These are phyloP conservation scores for Ligustrum vulgare DNA, from an alignment of 257 asterid species.

Conservation along the genomic window DNA sequence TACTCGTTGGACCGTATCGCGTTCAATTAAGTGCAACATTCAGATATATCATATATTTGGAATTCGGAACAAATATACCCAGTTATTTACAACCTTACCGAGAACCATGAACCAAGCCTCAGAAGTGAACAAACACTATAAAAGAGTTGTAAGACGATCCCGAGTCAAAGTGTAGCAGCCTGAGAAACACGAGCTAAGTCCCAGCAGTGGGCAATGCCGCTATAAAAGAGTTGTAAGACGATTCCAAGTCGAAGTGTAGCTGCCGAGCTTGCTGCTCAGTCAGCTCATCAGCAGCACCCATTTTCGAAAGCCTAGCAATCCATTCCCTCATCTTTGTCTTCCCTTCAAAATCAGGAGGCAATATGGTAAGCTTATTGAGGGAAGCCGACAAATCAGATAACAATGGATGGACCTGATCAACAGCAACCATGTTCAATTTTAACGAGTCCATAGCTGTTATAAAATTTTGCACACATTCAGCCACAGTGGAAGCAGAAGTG, in stretches of 20 bases:
- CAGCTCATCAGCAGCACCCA: slow-evolving; percentile 95
- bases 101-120: neutral
- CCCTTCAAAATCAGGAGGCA: slow-evolving; percentile 92
- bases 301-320: slow-evolving; percentile 76
- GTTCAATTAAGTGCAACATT: neutral
- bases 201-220: slow-evolving; percentile 87
- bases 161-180: too few relatives aligned
- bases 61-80: slow-evolving; percentile 14
- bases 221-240: slow-evolving; percentile 92
- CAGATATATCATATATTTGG: slow-evolving; percentile 3
- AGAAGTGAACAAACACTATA: too few relatives aligned
- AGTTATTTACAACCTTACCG: slow-evolving; percentile 20
- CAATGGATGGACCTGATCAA: slow-evolving; percentile 92
- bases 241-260: slow-evolving; percentile 86
- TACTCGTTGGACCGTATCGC: neutral
- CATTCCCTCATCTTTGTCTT: slow-evolving; percentile 90
- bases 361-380: slow-evolving; percentile 68
- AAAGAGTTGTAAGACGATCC: too few relatives aligned
- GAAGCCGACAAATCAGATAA: slow-evolving; percentile 74
- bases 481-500: slow-evolving; percentile 79
- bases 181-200: slow-evolving; percentile 33
- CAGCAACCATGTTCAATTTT: slow-evolving; percentile 87
- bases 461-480: slow-evolving; percentile 87
- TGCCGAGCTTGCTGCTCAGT: slow-evolving; percentile 40
- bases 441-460: slow-evolving; percentile 91